Conservation (phyloP, 1,139 yeast genomes). For the Blastobotrys aristatus region DNA sequence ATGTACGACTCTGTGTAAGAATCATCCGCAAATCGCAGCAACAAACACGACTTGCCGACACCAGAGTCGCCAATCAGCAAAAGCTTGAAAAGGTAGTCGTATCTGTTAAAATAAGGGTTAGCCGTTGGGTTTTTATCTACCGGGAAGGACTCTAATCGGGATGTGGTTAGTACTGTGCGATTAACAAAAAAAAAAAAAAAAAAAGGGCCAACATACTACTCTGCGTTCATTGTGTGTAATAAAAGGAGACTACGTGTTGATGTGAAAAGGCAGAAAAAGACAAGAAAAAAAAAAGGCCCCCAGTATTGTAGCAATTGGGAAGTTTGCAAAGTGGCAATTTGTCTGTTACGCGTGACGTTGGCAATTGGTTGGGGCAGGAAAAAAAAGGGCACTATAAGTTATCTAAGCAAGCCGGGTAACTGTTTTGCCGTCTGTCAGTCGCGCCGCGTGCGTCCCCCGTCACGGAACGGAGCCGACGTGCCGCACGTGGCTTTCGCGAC, state of each 20-base stretch:
- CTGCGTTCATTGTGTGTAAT: conserved; percentile 19
- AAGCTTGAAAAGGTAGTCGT: conserved; percentile 94
- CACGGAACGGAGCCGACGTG: too few species aligned
- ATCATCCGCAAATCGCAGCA: conserved; percentile 94
- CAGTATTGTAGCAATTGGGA: background rate
- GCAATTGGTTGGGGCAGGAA: background rate
- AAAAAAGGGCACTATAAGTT: too few species aligned
- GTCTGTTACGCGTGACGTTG: too few species aligned
- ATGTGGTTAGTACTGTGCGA: background rate
- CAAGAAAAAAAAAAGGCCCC: background rate
- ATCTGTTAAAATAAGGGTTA: conserved; percentile 33
- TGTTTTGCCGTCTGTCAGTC: too few species aligned
- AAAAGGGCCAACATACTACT: conserved; percentile 17
- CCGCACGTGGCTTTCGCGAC: too few species aligned
- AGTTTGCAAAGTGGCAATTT: background rate
- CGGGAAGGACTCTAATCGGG: too few species aligned
- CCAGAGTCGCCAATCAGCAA: conserved; percentile 97
- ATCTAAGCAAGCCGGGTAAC: background rate
- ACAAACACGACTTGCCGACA: conserved; percentile 93
- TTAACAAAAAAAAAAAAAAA: background rate
- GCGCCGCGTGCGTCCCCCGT: too few species aligned
- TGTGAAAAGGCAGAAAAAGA: background rate
- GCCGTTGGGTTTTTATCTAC: background rate
- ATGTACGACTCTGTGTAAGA: conserved; percentile 96
- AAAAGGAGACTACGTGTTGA: background rate